Conservation (phyloP, 1,284 basidiomycete species). For the Sanghuangporus sanghuang region DNA sequence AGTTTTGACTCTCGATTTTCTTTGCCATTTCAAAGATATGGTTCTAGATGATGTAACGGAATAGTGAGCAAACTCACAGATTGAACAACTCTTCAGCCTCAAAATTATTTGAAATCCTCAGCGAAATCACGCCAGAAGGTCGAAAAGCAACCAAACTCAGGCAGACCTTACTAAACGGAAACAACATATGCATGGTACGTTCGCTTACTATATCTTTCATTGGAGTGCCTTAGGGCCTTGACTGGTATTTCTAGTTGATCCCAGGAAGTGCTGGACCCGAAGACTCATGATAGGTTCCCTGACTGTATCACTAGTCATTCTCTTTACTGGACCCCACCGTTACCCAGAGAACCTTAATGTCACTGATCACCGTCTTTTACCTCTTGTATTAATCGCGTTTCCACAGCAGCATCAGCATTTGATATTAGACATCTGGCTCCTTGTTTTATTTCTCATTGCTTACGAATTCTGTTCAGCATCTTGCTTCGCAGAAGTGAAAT, state of each 20-base stretch:
- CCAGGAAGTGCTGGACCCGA: constrained; percentile 76
- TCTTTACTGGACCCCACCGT: neutral
- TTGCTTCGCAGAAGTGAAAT: too few species aligned
- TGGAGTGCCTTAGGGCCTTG: constrained; percentile 8
- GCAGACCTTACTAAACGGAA: constrained; percentile 94
- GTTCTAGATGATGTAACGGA: constrained; percentile 97
- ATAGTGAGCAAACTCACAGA: constrained; percentile 55
- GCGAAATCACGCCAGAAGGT: constrained; percentile 83
- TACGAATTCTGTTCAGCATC: too few species aligned
- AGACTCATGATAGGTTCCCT: constrained; percentile 21
- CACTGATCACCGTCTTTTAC: too few species aligned
- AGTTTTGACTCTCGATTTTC: neutral
- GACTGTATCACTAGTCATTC: neutral
- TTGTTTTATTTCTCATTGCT: too few species aligned
- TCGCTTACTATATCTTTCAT: constrained; percentile 20
- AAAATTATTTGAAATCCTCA: constrained; percentile 28
- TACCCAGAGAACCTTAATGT: too few species aligned
- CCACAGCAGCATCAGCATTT: too few species aligned
- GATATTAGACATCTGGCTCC: too few species aligned
- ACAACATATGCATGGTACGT: constrained; percentile 94
- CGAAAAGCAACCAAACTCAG: constrained; percentile 78
- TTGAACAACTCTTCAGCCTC: constrained; percentile 16
- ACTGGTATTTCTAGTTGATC: constrained; percentile 47
- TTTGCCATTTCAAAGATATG: constrained; percentile 68
- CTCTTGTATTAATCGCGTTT: too few species aligned